phyloP scores from a whole-genome alignment of 495 filamentous ascomycete species.

The Penicillium cinerascens region DNA sequence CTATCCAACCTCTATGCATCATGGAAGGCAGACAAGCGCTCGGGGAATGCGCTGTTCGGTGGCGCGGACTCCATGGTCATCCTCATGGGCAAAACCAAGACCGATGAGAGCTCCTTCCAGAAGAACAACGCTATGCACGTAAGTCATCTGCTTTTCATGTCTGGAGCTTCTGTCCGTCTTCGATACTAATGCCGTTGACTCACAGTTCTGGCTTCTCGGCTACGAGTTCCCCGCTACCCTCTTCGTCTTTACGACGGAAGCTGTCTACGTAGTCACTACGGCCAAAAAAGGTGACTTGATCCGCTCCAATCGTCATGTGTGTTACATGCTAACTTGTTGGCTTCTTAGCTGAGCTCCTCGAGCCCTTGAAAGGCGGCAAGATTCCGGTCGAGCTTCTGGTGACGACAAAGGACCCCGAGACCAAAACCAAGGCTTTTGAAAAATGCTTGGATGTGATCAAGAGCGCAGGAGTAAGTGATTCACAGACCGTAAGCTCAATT shows the following conservation, averaged over 20 bases:
- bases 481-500: neutral
- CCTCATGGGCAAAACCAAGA: constrained; percentile 87
- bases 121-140: constrained; percentile 97
- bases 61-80: constrained; percentile 83
- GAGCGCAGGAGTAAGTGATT: constrained; percentile 68
- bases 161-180: neutral
- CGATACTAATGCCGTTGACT: constrained; percentile 6
- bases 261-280: constrained; percentile 86
- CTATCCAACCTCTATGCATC: constrained; percentile 77
- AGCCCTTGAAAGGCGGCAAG: constrained; percentile 87
- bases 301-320: neutral
- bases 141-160: constrained; percentile 33
- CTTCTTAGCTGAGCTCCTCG: constrained; percentile 78
- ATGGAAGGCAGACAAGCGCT: constrained; percentile 94
- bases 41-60: constrained; percentile 69
- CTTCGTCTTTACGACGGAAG: constrained; percentile 84
- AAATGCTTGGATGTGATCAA: constrained; percentile 84
- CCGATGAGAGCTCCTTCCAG: constrained; percentile 70
- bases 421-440: constrained; percentile 82
- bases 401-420: constrained; percentile 80
- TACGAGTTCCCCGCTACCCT: constrained; percentile 98
- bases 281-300: constrained; percentile 79
- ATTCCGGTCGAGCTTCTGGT: constrained; percentile 86
- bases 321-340: constrained; percentile 2
- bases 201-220: constrained; percentile 94